phyloP scores from a whole-genome alignment of 257 asterid genomes.

The Lantana camara region DNA sequence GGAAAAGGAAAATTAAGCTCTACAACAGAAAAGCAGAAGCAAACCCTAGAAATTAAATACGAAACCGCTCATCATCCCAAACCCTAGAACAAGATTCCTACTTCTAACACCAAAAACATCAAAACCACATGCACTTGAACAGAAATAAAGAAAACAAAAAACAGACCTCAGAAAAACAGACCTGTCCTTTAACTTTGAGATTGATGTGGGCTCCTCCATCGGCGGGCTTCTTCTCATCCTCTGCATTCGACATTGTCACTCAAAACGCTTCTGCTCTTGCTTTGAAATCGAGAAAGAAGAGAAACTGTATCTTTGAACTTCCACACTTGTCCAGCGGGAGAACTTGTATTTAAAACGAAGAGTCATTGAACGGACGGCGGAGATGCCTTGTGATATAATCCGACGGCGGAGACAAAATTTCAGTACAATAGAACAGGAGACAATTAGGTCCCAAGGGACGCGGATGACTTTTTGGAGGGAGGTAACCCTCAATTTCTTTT shows the following conservation, averaged over 20 bases:
- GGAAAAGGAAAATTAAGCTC: not conserved
- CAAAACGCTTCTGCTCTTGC: not conserved
- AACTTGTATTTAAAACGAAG: not conserved
- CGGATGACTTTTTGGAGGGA: no score
- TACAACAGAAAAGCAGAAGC: not conserved
- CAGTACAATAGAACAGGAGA: no score
- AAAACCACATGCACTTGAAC: not conserved
- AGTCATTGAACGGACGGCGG: not conserved
- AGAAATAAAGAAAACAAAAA: not conserved
- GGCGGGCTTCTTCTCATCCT: conserved; percentile 54
- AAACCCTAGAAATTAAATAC: not conserved
- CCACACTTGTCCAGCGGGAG: not conserved
- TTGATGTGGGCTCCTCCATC: conserved; percentile 43
- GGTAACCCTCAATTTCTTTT: no score
- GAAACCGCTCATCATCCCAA: not conserved
- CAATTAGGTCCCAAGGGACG: no score
- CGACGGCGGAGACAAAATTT: not conserved
- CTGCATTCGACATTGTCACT: conserved; percentile 36
- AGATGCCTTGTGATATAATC: not conserved
- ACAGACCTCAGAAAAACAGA: no score
- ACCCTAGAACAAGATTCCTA: conserved; percentile 12
- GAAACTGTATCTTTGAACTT: not conserved
- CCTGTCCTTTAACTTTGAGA: conserved; percentile 64
- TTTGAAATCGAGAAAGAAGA: not conserved
- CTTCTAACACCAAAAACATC: not conserved